Percentiles rank a stretch among this genome's conserved stretches.
These are phyloP conservation scores for Podospora pseudopauciseta DNA, from an alignment of 495 filamentous ascomycete species.

Conservation along the genomic window DNA sequence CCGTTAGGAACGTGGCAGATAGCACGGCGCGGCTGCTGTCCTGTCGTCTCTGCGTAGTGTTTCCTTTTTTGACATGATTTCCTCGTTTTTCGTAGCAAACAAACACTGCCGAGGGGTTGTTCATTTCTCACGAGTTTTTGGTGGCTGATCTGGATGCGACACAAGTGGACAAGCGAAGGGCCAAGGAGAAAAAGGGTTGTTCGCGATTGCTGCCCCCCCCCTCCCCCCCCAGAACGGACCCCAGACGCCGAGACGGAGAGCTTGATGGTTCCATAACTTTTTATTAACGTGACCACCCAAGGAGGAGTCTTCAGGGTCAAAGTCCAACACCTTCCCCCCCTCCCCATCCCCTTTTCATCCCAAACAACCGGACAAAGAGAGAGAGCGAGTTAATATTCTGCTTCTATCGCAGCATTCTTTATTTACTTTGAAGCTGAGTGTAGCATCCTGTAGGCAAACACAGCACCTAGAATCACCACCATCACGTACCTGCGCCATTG, in stretches of 20 bases:
- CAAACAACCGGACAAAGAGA: background rate
- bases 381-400: background rate
- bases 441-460: background rate
- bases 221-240: constrained; percentile 1
- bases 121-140: background rate
- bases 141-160: background rate
- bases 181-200: constrained; percentile 1
- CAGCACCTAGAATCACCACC: too few species aligned
- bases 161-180: background rate
- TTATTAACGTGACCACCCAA: constrained; percentile 10
- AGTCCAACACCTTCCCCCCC: background rate
- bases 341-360: constrained; percentile 23
- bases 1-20: background rate
- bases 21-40: background rate
- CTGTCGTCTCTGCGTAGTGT: background rate
- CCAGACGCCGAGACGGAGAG: constrained; percentile 6
- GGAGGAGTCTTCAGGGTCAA: background rate
- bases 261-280: constrained; percentile 10
- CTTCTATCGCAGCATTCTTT: background rate
- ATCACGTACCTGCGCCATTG: background rate
- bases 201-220: background rate
- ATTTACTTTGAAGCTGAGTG: background rate
- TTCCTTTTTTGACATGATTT: background rate
- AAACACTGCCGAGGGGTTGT: background rate
- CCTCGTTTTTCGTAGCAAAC: background rate